phyloP scores from a whole-genome alignment of 1,284 basidiomycete species.

The Leccinum angustisporum region DNA sequence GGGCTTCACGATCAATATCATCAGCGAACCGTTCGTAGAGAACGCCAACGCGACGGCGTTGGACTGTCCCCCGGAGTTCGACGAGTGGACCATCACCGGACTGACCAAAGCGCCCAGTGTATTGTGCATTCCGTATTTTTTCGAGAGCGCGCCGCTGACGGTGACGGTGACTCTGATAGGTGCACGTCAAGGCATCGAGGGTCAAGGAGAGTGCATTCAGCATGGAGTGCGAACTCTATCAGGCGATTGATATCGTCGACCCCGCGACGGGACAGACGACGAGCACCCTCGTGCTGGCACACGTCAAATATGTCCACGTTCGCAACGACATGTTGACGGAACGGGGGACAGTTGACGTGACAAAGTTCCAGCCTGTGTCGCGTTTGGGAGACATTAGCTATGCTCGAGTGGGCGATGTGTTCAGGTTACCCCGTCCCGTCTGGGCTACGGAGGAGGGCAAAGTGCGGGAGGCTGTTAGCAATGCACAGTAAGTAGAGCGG shows the following conservation, averaged over 20 bases:
- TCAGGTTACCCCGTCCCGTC: slow-evolving; percentile 43
- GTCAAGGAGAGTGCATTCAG: slow-evolving; percentile 72
- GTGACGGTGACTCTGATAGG: slow-evolving; percentile 27
- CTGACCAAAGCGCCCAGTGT: slow-evolving; percentile 60
- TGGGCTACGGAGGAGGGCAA: slow-evolving; percentile 52
- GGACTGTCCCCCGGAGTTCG: slow-evolving; percentile 55
- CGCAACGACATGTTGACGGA: slow-evolving; percentile 47
- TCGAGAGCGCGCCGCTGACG: not conserved
- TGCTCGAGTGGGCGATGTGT: slow-evolving; percentile 45
- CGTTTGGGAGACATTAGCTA: slow-evolving; percentile 61
- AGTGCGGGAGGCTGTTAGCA: slow-evolving; percentile 4
- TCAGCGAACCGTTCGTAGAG: slow-evolving; percentile 68
- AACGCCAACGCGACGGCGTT: slow-evolving; percentile 63
- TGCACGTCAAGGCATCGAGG: slow-evolving; percentile 57
- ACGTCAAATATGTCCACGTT: slow-evolving; percentile 64
- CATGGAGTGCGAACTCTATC: slow-evolving; percentile 67
- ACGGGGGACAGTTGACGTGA: slow-evolving; percentile 47
- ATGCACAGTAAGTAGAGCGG: not conserved
- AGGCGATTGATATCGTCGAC: slow-evolving; percentile 47
- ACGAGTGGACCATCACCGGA: slow-evolving; percentile 68
- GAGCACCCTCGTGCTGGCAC: slow-evolving; percentile 54
- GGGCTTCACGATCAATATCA: slow-evolving; percentile 68
- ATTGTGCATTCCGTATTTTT: not conserved
- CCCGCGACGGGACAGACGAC: slow-evolving; percentile 36
- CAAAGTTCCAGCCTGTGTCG: slow-evolving; percentile 52